Base-by-base conservation (phyloP, 441 rosid species). In the Geranium incanum region DNA sequence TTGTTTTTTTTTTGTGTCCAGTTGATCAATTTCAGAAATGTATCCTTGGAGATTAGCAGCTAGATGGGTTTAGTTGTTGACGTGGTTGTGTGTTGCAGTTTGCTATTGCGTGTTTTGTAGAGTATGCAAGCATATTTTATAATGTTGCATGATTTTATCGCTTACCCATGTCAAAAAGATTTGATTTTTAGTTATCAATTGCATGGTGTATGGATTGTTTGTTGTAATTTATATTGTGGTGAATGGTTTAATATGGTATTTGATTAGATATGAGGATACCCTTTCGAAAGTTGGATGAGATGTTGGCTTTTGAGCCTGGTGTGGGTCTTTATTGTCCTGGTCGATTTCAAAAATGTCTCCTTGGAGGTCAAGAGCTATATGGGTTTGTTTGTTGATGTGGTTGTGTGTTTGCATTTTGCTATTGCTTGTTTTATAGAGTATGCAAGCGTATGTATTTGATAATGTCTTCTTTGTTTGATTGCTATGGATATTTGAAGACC, bases 271-370 rank as follows among this genome's bases (percentile, higher is more conserved):
- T 48, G 55, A 48, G 55, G 13, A 9, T 11, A 6, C 55, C 55
- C 55, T 12, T 48, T 48, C 21, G 3, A 1, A 33, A 6, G 15
- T 6, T 45, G 21, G 21, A 21, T 21, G 21, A 21, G 21, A 21
- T 21, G 21, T 21, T 21, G 21, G 21, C 21, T 21, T 21, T 21
- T 48, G 15, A 48, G 55, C 55, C 55, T 9, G 55, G 57, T 48
- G 57, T 48, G 57, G 57, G 57, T 48, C 57, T 45, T 45, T 48
- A 12, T 48, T 48, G 55, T 21, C 13, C 13, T 6, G 55, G 3
- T 48, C 55, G 3, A 33, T 59, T 15, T 57, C 76, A 74, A 12
- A 48, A 48, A 48, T 48, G 55, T 48, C n/a, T 48, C n/a, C 55
- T 48, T 48, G 55, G 3, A 48, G 55, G 13, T 48, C 1, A 11